Base-by-base conservation (phyloP, 139 green algal genomes). In the Nannochloris sp. region DNA sequence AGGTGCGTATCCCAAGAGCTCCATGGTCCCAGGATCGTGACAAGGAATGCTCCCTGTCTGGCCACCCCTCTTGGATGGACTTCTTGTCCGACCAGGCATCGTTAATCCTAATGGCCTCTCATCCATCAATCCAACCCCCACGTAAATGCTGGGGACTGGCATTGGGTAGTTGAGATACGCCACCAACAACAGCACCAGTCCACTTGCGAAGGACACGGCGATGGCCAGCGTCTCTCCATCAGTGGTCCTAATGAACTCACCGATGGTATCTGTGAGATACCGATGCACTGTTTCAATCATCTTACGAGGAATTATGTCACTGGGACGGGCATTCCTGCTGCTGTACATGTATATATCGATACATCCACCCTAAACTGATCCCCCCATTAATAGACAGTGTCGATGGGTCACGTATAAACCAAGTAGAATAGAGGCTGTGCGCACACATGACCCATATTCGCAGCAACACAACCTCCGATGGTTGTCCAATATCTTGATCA, bases 1-100 rank as follows among this genome's bases (percentile, higher is more conserved):
- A 9, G 86, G 86, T 17, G 88, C 62, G 43, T 84, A 75, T 33
- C 91, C 90, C 26, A 97, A 72, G 26, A 86, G 77, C 53, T 91
- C 70, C 80, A 92, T 85, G 4, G 79, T 95, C 49, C 75, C 83
- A 5, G 92, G 92, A 60, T 98, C 88, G 64, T 92, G 88, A 72
- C 87, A 95, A 17, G 83, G 82, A 9, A 92, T 82, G 16, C 71
- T 62, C n/a, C 68, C 40, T 49, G 80, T 79, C 50, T 23, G 29
- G 33, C 33, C 33, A 40, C 33, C 5, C 43, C 28, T 13, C 28
- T 29, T 26, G 40, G 28, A 25, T 17, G 62, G 25, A 31, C 50
- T 59, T 8, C 50, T 25, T 12, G 20, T 59, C 25, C 50, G 12
- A n/a, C 25, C 50, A 31, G 46, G 46, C 46, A 23, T 20, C 46